Conservation (phyloP, 306 rosid genomes). For the Malus sieversii region DNA sequence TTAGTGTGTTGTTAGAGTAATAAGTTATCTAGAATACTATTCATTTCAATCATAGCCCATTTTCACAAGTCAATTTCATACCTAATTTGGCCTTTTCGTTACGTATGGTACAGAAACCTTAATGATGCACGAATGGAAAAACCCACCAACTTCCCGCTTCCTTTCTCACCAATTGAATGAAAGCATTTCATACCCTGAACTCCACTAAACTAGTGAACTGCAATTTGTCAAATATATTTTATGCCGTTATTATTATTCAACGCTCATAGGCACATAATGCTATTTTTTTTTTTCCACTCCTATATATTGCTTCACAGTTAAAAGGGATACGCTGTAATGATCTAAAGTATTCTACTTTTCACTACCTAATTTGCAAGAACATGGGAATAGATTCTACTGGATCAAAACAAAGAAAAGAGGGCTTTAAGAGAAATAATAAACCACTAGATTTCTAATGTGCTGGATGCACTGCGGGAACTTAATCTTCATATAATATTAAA, state of each 20-base stretch:
- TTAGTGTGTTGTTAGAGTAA: background rate
- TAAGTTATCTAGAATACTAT: background rate
- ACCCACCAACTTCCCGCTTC: background rate
- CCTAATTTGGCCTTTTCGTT: background rate
- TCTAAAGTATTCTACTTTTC: background rate
- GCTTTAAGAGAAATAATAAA: background rate
- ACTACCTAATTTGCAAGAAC: background rate
- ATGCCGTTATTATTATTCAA: background rate
- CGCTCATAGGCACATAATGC: background rate
- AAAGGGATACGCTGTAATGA: background rate
- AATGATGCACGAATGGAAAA: background rate
- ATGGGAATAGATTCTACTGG: background rate
- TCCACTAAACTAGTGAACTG: background rate
- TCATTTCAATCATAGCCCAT: background rate
- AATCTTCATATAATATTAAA: too few relatives aligned
- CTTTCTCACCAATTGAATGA: background rate
- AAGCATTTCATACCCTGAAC: background rate
- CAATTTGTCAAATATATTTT: background rate
- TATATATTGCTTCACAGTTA: background rate
- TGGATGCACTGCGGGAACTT: background rate
- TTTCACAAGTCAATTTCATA: background rate
- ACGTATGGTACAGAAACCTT: background rate
- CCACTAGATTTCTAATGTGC: background rate
- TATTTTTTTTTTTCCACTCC: background rate
- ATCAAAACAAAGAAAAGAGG: background rate